phyloP scores from a whole-genome alignment of 202 grass and related monocot species.

The Elaeis oleifera region DNA sequence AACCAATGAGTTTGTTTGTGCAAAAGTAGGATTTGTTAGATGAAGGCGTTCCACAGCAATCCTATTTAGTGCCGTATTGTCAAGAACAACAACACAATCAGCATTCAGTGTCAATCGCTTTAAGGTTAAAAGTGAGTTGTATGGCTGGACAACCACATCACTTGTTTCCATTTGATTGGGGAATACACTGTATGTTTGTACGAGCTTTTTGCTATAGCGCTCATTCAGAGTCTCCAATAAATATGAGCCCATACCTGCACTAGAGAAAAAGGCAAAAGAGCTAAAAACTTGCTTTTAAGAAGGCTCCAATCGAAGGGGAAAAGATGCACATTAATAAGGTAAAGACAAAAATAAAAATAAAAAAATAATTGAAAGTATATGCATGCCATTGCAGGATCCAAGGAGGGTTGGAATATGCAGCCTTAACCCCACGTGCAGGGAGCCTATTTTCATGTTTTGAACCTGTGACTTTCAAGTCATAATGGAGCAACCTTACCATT shows the following conservation, averaged over 20 bases:
- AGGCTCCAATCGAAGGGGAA: no score
- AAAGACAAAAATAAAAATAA: no score
- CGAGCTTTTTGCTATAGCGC: constrained; percentile 96
- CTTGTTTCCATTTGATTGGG: constrained; percentile 98
- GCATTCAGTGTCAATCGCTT: constrained; percentile 84
- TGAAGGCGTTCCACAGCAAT: constrained; percentile 96
- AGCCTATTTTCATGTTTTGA: no score
- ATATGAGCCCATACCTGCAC: constrained; percentile 97
- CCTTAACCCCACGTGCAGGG: no score
- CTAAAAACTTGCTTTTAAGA: neutral
- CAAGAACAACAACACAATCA: constrained; percentile 98
- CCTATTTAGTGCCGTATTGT: constrained; percentile 96
- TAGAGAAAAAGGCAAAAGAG: constrained; percentile 16
- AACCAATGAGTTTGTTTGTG: constrained; percentile 95
- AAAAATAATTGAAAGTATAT: no score
- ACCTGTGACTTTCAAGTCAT: no score
- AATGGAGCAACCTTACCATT: no score
- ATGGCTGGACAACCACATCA: constrained; percentile 98
- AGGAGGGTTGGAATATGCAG: no score
- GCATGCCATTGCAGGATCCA: no score
- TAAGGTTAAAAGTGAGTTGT: constrained; percentile 90
- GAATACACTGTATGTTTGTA: constrained; percentile 97
- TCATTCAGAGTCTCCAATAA: constrained; percentile 97
- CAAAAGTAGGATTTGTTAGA: constrained; percentile 92
- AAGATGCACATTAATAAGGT: no score